Evolutionary conservation across 164 flowering plant species (phyloP), one percentile per base, ranked within the genome.

Genomic region (Piper betle): DNA sequence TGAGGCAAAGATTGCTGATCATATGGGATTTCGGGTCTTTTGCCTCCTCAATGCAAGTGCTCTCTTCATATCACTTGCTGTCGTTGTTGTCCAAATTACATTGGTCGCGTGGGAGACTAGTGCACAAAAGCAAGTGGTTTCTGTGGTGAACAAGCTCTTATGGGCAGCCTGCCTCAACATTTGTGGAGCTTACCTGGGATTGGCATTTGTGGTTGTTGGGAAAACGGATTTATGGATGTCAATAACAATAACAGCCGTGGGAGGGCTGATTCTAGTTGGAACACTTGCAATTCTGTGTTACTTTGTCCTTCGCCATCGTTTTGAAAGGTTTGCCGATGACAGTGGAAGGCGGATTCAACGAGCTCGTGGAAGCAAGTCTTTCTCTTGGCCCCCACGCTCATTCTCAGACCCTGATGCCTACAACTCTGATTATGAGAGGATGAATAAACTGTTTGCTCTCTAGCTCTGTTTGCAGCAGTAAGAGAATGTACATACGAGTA

Each of bases 141-240:
- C 96, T 0, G 86, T 93, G 0, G 81, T 88, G 19, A 93, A 90
- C 83, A 93, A 93, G 77, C 80, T 90, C 12, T 88, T 90, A 92
- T 93, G 97, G 98, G 82, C 91, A 50, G 98, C 98, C 25, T 84
- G 91, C 61, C 68, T 84, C 17, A 82, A 88, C 82, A 93, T 96
- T 17, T 90, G 91, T 57, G 92, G 86, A 4, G 86, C 98, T 15
- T 92, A 85, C 41, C 69, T 89, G 12, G 69, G 96, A 6, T 68
- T 92, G 59, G 89, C 92, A 33, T 92, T 80, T 68, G 86, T 84
- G 50, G 86, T 92, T 43, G 97, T 90, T 18, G 96, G 98, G 33
- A 74, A 68, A 37, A 39, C 55, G 38, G 71, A 67, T 5, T 74
- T 88, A 2, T 87, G 97, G 97, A 86, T 88, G 94, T 90, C 94